These are phyloP conservation scores for Globisporangium parvum DNA, from an alignment of 352 stramenopile genomes.

Conservation along the genomic window DNA sequence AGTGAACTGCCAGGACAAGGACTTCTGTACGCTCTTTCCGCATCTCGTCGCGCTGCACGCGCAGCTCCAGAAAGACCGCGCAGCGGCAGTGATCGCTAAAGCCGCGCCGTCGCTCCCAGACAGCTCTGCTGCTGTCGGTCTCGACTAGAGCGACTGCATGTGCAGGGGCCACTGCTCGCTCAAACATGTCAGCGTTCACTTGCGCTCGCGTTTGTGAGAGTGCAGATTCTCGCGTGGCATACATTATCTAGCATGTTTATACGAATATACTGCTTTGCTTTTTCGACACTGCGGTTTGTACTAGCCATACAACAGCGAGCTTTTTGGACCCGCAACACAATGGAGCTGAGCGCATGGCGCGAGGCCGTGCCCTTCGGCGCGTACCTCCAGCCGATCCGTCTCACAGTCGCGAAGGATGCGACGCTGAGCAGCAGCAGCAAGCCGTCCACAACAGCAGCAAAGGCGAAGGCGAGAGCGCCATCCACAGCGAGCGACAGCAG, in stretches of 20 bases:
- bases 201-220: too few species aligned
- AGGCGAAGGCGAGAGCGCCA: neutral
- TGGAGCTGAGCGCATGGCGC: constrained; percentile 25
- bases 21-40: constrained; percentile 81
- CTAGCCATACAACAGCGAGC: neutral
- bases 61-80: constrained; percentile 5
- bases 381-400: constrained; percentile 41
- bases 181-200: too few species aligned
- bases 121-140: neutral
- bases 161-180: too few species aligned
- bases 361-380: constrained; percentile 27
- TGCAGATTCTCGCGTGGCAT: neutral
- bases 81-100: neutral
- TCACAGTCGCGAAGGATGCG: constrained; percentile 14
- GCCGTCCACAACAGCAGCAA: neutral
- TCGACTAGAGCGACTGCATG: neutral
- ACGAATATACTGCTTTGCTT: neutral
- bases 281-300: neutral
- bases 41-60: constrained; percentile 67
- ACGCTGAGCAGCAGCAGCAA: neutral
- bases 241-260: neutral
- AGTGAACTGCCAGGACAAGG: constrained; percentile 77
- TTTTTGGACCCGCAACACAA: neutral
- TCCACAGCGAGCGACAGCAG: neutral
- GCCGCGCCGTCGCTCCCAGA: neutral